A percentile compares a stretch with the other conserved stretches of the same genome.
Conservation (phyloP, 805 yeast genomes). For the Zygotorulaspora chibaensis region DNA sequence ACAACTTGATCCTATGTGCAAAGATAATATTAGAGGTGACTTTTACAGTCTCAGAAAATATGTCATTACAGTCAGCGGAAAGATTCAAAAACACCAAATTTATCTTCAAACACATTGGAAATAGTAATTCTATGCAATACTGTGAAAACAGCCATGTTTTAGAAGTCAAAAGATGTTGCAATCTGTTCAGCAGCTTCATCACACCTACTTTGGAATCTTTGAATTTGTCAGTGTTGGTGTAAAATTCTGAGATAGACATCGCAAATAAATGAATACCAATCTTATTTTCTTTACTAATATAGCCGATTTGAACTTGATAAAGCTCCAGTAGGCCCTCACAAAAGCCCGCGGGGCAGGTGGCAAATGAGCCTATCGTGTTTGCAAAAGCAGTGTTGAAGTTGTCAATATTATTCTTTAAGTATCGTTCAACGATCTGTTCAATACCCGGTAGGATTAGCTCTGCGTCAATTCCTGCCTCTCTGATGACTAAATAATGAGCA, state of each 20-base stretch:
- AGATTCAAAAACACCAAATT: conserved; percentile 1
- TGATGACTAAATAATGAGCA: conserved; percentile 36
- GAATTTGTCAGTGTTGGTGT: conserved; percentile 18
- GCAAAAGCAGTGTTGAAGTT: conserved; percentile 21
- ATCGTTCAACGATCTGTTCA: conserved; percentile 9
- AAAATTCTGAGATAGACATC: conserved; percentile 32
- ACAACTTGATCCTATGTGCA: conserved; percentile 63
- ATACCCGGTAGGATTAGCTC: conserved; percentile 22
- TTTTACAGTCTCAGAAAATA: conserved; percentile 42
- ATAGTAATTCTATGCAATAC: conserved; percentile 54
- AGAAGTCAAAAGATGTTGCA: conserved; percentile 45
- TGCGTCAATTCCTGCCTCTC: conserved; percentile 22
- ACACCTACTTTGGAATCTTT: conserved; percentile 2
- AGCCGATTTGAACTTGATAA: conserved; percentile 14
- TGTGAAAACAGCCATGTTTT: conserved; percentile 60
- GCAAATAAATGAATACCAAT: conserved; percentile 28
- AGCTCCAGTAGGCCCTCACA: conserved; percentile 22
- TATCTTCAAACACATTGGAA: conserved; percentile 34
- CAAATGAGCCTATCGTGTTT: conserved; percentile 13
- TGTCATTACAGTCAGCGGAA: conserved; percentile 20
- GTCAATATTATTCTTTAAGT: conserved; percentile 5
- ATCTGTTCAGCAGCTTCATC: conserved; percentile 23
- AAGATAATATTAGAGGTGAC: conserved; percentile 58
- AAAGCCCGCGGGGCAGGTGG: conserved; percentile 3
- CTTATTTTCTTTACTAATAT: conserved; percentile 22